phyloP scores from a whole-genome alignment of 176 grass and related monocot species.

The Thinopyrum elongatum region DNA sequence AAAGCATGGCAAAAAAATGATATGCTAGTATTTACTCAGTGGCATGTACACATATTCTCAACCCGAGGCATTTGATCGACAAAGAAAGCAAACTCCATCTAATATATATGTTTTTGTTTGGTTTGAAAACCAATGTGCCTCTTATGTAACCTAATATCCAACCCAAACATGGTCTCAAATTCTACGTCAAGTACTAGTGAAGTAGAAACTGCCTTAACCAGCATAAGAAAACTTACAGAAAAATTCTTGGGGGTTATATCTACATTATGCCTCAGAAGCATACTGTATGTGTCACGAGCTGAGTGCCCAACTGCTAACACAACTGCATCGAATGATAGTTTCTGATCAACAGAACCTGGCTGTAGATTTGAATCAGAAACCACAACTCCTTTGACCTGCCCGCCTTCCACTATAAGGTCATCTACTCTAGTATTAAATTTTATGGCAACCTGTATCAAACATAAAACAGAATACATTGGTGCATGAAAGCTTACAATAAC shows the following conservation, averaged over 20 bases:
- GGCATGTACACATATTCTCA: background rate
- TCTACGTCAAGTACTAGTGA: background rate
- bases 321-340: constrained; percentile 81
- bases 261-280: constrained; percentile 75
- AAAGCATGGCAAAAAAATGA: background rate
- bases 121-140: background rate
- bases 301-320: constrained; percentile 94
- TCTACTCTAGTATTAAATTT: constrained; percentile 87
- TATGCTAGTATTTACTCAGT: background rate
- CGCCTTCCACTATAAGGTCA: constrained; percentile 79
- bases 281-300: constrained; percentile 80
- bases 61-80: background rate
- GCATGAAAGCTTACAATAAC: constrained; percentile 2
- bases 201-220: constrained; percentile 25
- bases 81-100: background rate
- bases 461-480: constrained; percentile 27
- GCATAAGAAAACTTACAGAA: constrained; percentile 65
- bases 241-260: constrained; percentile 83
- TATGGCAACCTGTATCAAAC: constrained; percentile 68
- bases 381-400: constrained; percentile 72
- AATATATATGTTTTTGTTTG: background rate
- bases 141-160: background rate
- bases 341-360: constrained; percentile 52
- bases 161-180: constrained; percentile 3
- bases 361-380: constrained; percentile 56